Evolutionary conservation across 2,329 filamentous ascomycete species (phyloP).

Genomic region (Penicillium sp.): DNA sequence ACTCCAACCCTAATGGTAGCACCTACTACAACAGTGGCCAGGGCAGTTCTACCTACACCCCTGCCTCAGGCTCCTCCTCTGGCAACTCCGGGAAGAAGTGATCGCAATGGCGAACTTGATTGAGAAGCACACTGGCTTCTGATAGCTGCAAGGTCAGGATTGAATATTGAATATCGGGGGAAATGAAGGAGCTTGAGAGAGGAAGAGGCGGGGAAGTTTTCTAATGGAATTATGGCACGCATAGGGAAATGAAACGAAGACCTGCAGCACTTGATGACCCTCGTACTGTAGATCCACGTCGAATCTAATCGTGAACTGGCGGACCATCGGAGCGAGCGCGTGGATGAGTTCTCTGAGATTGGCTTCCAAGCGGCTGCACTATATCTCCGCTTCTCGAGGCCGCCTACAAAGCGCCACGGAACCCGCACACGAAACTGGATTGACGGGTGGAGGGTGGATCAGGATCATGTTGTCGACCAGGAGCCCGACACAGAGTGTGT

Average conservation of each 20-base stretch:
- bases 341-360: slow-evolving; percentile 29
- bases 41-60: slow-evolving; percentile 1
- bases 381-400: slow-evolving; percentile 16
- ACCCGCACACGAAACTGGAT: slow-evolving; percentile 30
- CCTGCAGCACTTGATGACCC: too few species aligned
- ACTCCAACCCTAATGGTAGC: slow-evolving; percentile 12
- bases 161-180: too few species aligned
- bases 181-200: too few species aligned
- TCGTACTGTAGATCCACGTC: too few species aligned
- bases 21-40: slow-evolving; percentile 12
- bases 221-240: too few species aligned
- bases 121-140: too few species aligned
- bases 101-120: too few species aligned
- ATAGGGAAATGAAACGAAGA: too few species aligned
- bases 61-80: background rate
- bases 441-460: slow-evolving; percentile 34
- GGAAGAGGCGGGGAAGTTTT: too few species aligned
- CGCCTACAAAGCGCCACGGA: too few species aligned
- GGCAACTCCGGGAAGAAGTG: too few species aligned
- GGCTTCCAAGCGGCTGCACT: slow-evolving; percentile 31
- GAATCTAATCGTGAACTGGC: slow-evolving; percentile 9
- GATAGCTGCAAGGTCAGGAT: too few species aligned
- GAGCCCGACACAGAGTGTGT: slow-evolving; percentile 31
- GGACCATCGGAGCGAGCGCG: slow-evolving; percentile 25
- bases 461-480: slow-evolving; percentile 22